These are phyloP conservation scores for Ampelocalamus luodianensis DNA, from an alignment of 176 grass and related monocot species.

Conservation along the genomic window DNA sequence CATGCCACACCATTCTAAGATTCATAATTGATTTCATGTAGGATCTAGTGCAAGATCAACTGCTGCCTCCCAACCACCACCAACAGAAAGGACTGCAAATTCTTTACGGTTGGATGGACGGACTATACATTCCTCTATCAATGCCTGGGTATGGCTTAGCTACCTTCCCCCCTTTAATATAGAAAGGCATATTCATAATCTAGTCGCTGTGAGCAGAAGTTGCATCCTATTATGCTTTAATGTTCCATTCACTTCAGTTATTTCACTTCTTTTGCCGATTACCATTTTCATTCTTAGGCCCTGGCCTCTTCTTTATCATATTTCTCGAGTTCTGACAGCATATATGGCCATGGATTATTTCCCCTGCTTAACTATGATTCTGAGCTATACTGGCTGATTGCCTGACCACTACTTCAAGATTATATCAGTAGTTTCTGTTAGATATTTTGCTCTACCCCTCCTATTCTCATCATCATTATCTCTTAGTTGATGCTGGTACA, in stretches of 20 bases:
- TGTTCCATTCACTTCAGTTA: not conserved
- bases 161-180: not conserved
- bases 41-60: slow-evolving; percentile 58
- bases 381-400: slow-evolving; percentile 6
- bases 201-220: not conserved
- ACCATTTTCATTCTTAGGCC: slow-evolving; percentile 22
- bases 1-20: slow-evolving; percentile 26
- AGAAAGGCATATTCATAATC: slow-evolving; percentile 19
- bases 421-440: slow-evolving; percentile 7
- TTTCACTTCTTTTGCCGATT: slow-evolving; percentile 36
- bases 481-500: slow-evolving; percentile 20
- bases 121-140: slow-evolving; percentile 82
- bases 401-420: not conserved
- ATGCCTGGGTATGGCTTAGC: slow-evolving; percentile 81
- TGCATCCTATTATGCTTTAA: slow-evolving; percentile 7
- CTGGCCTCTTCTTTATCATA: slow-evolving; percentile 8
- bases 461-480: slow-evolving; percentile 16
- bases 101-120: slow-evolving; percentile 64
- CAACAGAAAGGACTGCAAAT: slow-evolving; percentile 58
- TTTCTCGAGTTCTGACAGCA: not conserved
- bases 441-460: slow-evolving; percentile 22
- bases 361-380: not conserved
- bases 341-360: not conserved
- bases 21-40: slow-evolving; percentile 49
- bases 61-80: slow-evolving; percentile 37